Base-by-base conservation (phyloP, 208 protist genomes). In the Trypanosoma avium region DNA sequence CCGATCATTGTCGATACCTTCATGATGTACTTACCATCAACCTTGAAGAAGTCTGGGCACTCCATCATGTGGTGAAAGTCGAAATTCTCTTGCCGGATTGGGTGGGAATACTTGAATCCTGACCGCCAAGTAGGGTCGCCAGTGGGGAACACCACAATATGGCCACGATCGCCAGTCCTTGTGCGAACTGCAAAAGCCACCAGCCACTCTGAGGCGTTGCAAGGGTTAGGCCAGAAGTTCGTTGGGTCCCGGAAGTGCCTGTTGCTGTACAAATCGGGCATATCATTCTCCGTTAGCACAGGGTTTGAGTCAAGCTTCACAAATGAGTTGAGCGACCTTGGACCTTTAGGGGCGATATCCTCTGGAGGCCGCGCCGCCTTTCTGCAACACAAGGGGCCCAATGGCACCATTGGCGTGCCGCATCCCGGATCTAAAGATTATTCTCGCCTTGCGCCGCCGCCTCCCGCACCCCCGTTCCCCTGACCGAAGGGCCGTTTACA, bases 181-280 rank as follows among this genome's bases (percentile, higher is more conserved):
- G 82, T 61, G 77, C 81, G 65, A 1, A 74, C 69, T 3, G 57
- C 74, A 53, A 83, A 73, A 12, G 73, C 77, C 49, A 83, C 70
- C 35, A 83, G 64, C 67, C 70, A 87, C 21, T 61, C 62, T 40
- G 22, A 52, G 5, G 62, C 53, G 70, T 84, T 66, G 1, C 49
- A 49, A 17, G 77, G 77, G 65, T 79, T 71, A 26, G 42, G 29
- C 77, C 73, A 84, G 71, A 67, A 84, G 74, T 76, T 74, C 32
- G 77, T 84, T 0, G 77, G 77, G 64, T 82, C 81, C 54, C 78
- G 71, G 68, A 82, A 80, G 66, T 84, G 79, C 33, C 33, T 56
- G 22, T 69, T 49, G 26, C 61, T 62, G 30, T 76, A 61, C 26
- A 84, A 19, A 17, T 62, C 70, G 22, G 81, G 77, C 8, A 87